A percentile compares a stretch with the other conserved stretches of the same genome.
phyloP scores from a whole-genome alignment of 129 eudicot species.

The Flaveria trinervia region DNA sequence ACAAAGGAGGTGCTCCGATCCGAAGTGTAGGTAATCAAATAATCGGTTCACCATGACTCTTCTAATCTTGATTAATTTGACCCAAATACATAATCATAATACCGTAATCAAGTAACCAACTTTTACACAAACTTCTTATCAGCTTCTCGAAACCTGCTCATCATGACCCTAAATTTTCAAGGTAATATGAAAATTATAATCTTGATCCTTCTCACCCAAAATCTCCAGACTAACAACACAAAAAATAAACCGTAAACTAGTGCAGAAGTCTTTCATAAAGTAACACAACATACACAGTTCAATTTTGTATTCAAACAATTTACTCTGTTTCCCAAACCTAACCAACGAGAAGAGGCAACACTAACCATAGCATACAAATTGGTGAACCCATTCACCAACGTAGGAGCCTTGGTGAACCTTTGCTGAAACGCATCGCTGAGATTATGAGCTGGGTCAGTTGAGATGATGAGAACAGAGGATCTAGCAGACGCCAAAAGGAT shows the following conservation, averaged over 20 bases:
- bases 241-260: too few relatives aligned
- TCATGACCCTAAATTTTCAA: too few relatives aligned
- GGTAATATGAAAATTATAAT: too few relatives aligned
- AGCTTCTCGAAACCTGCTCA: too few relatives aligned
- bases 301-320: background rate
- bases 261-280: too few relatives aligned
- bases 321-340: background rate
- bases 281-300: too few relatives aligned
- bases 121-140: too few relatives aligned
- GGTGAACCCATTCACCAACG: conserved; percentile 86
- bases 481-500: conserved; percentile 69
- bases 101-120: too few relatives aligned
- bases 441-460: conserved; percentile 98
- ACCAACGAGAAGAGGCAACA: background rate
- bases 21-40: background rate
- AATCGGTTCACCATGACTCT: background rate
- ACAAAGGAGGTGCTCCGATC: background rate
- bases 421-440: conserved; percentile 98
- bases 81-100: background rate
- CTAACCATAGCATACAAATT: conserved; percentile 95
- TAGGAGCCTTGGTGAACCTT: conserved; percentile 78
- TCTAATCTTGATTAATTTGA: background rate
- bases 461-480: conserved; percentile 86
- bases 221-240: too few relatives aligned
- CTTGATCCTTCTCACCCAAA: too few relatives aligned